These are phyloP conservation scores for Cryptosporidium tyzzeri DNA, from an alignment of 169 alveolate genomes.

Conservation along the genomic window DNA sequence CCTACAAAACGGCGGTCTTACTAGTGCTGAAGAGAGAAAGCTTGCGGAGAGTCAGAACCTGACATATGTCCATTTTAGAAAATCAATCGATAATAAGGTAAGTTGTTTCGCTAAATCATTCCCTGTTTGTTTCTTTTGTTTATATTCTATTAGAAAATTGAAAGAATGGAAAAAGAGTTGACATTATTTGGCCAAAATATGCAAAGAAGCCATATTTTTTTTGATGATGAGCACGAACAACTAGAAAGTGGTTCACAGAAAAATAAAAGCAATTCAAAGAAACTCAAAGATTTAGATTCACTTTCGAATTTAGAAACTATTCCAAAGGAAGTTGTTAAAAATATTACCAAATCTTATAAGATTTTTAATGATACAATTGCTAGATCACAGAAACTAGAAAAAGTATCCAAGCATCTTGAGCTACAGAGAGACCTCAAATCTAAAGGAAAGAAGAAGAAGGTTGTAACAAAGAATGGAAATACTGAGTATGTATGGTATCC, in stretches of 20 bases:
- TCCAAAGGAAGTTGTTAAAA: slow-evolving; percentile 18
- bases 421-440: slow-evolving; percentile 30
- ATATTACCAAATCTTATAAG: slow-evolving; percentile 40
- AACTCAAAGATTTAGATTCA: background rate
- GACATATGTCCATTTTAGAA: slow-evolving; percentile 38
- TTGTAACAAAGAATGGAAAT: slow-evolving; percentile 20
- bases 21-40: slow-evolving; percentile 40
- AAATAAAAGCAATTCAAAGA: background rate
- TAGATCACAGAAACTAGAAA: slow-evolving; percentile 28
- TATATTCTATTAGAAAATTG: slow-evolving; percentile 36
- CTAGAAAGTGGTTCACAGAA: background rate
- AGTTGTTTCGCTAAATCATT: background rate
- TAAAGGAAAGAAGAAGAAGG: slow-evolving; percentile 50
- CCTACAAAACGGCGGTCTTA: slow-evolving; percentile 1
- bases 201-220: slow-evolving; percentile 42
- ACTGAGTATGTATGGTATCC: slow-evolving; percentile 52
- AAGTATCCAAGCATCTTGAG: slow-evolving; percentile 34
- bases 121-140: background rate
- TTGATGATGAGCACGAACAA: slow-evolving; percentile 29
- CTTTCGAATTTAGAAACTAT: background rate
- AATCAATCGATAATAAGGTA: slow-evolving; percentile 62
- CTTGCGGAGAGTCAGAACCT: slow-evolving; percentile 66
- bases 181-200: slow-evolving; percentile 41
- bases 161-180: slow-evolving; percentile 48
- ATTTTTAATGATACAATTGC: slow-evolving; percentile 46